A percentile compares a stretch with the other conserved stretches of the same genome.
These are phyloP conservation scores for Grigorovia yakushimaensis DNA, from an alignment of 805 yeast species.

Conservation along the genomic window DNA sequence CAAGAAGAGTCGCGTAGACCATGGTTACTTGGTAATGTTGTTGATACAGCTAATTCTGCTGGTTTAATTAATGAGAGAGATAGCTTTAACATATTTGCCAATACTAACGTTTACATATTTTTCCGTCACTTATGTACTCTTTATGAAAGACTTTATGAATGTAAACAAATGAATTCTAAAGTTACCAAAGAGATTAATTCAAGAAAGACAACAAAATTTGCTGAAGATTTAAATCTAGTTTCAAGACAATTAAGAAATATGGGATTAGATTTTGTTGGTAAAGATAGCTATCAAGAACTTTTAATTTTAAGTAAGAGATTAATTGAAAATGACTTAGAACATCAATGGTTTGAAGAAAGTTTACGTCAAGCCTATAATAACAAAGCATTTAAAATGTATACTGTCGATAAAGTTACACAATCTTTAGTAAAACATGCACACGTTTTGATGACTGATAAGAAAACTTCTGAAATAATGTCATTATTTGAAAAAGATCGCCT, in stretches of 20 bases:
- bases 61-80: constrained; percentile 34
- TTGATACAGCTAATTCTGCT: constrained; percentile 24
- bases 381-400: constrained; percentile 84
- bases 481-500: constrained; percentile 77
- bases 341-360: constrained; percentile 90
- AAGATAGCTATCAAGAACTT: constrained; percentile 70
- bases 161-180: constrained; percentile 59
- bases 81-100: constrained; percentile 72
- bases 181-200: constrained; percentile 64
- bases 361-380: constrained; percentile 91
- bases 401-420: constrained; percentile 86
- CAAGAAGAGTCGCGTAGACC: constrained; percentile 26
- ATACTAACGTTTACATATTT: constrained; percentile 80
- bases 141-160: constrained; percentile 69
- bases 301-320: constrained; percentile 61
- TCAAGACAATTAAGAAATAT: constrained; percentile 73
- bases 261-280: constrained; percentile 64
- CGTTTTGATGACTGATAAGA: constrained; percentile 65
- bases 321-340: constrained; percentile 86
- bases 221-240: constrained; percentile 73
- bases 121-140: constrained; percentile 77
- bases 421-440: constrained; percentile 80
- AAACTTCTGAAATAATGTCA: constrained; percentile 69
- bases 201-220: constrained; percentile 62
- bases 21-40: constrained; percentile 27